Evolutionary conservation across 164 flowering plant genomes (phyloP).

Genomic region (Sedum album): DNA sequence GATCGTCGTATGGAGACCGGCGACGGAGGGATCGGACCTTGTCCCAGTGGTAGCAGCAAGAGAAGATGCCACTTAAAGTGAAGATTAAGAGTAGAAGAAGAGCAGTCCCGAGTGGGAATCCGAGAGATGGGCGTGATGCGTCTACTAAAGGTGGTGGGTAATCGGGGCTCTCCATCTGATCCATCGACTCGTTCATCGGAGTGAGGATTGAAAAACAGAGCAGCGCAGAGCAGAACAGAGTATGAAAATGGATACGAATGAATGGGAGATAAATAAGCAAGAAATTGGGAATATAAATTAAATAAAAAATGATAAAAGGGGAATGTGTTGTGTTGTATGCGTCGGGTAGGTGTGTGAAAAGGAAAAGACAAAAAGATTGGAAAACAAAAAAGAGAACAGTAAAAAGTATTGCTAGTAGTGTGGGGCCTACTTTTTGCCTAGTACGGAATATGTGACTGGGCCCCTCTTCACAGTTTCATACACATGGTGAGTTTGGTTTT

Average conservation of each 20-base stretch:
- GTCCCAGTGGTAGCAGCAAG: constrained; percentile 97
- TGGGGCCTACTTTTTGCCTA: no score
- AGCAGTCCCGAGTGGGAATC: no score
- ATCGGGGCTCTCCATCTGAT: constrained; percentile 43
- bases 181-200: constrained; percentile 44
- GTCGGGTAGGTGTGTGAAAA: background rate
- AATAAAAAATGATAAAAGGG: no score
- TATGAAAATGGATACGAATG: no score
- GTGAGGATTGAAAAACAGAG: no score
- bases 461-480: no score
- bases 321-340: constrained; percentile 5
- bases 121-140: constrained; percentile 65
- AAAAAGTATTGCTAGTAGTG: no score
- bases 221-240: no score
- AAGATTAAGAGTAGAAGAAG: constrained; percentile 26
- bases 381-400: background rate
- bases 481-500: no score
- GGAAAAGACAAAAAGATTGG: background rate
- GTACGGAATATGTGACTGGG: no score
- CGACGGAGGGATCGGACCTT: constrained; percentile 62
- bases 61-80: constrained; percentile 64
- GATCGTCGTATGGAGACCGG: constrained; percentile 20
- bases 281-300: no score
- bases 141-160: constrained; percentile 38
- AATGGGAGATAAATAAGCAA: no score